Base-by-base conservation (phyloP, 1,284 basidiomycete genomes). In the Anthracocystis walkeri region DNA sequence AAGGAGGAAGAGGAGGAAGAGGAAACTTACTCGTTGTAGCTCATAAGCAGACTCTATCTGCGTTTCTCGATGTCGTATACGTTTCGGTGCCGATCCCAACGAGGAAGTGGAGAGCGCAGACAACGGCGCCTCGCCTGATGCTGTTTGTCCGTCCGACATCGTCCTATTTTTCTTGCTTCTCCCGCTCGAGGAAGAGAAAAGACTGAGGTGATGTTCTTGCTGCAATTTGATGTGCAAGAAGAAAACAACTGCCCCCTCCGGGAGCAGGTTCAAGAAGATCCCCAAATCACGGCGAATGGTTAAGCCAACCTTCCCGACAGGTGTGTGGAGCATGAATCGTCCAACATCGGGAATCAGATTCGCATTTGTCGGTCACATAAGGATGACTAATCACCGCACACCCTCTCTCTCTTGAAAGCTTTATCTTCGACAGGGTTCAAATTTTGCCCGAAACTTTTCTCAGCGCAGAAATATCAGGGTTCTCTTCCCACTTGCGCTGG, bases 41-140 rank as follows among this genome's bases (percentile, higher is more conserved):
- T 78, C 78, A 61, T 82, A 82, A 2, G 80, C 80, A 5, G 71
- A 65, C 23, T 75, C 73, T 18, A 82, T 75, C 40, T 82, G 77
- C 20, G 60, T 63, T 29, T 81, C 79, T 12, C 79, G 62, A 71
- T 81, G 80, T 23, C 78, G 48, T 55, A 73, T 67, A 8, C 80
- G 58, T 35, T 75, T 77, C 5, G 75, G 66, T 10, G 70, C 62
- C 3, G 65, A 66, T 18, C 70, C 75, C 10, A 77, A 41, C 6
- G 58, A 23, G 1, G 70, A 77, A 2, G 69, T 55, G 58, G 41
- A 57, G 16, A 75, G 38, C 4, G 72, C 63, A 2, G 66, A 75
- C 18, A 75, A 27, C 12, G 72, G 66, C 18, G 65, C 31, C 7
- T 74, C 62, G 11, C n/a, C 58, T 25, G 58, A 52, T 2, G 14